Conservation (phyloP, 1,139 yeast genomes). For the Candida sanyaensis region DNA sequence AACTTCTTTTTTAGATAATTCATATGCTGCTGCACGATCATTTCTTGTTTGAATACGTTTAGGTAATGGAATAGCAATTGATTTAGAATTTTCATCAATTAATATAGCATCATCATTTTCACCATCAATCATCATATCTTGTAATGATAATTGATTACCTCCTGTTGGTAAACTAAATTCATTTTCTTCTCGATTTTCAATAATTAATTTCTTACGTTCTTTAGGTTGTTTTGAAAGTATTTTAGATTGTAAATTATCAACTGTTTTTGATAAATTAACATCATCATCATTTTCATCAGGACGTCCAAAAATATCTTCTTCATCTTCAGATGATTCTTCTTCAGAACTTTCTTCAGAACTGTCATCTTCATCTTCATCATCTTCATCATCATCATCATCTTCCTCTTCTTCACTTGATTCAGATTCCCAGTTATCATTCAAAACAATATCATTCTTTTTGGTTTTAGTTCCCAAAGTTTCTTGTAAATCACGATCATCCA, state of each 20-base stretch:
- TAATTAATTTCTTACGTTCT: conserved; percentile 42
- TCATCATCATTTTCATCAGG: conserved; percentile 29
- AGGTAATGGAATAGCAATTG: conserved; percentile 82
- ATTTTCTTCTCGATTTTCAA: conserved; percentile 64
- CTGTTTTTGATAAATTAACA: conserved; percentile 37
- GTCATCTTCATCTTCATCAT: conserved; percentile 17
- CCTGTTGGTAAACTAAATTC: conserved; percentile 69
- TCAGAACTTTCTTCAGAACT: conserved; percentile 16
- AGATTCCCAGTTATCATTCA: conserved; percentile 38
- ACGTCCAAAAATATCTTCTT: conserved; percentile 15
- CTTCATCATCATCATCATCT: conserved; percentile 15
- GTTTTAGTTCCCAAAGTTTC: conserved; percentile 17
- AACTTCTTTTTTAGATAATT: conserved; percentile 82
- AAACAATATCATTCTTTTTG: conserved; percentile 34
- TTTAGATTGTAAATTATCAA: conserved; percentile 29
- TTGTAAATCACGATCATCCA: conserved; percentile 59
- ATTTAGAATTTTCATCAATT: conserved; percentile 46
- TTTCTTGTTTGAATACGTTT: conserved; percentile 81
- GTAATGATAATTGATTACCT: conserved; percentile 60
- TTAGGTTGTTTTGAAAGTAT: conserved; percentile 31
- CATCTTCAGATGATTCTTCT: conserved; percentile 29
- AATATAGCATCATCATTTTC: conserved; percentile 53
- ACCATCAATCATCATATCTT: conserved; percentile 64
- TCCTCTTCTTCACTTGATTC: conserved; percentile 28
- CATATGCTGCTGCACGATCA: conserved; percentile 90